phyloP scores from a whole-genome alignment of 176 grass and related monocot species.

The Guadua angustifolia region DNA sequence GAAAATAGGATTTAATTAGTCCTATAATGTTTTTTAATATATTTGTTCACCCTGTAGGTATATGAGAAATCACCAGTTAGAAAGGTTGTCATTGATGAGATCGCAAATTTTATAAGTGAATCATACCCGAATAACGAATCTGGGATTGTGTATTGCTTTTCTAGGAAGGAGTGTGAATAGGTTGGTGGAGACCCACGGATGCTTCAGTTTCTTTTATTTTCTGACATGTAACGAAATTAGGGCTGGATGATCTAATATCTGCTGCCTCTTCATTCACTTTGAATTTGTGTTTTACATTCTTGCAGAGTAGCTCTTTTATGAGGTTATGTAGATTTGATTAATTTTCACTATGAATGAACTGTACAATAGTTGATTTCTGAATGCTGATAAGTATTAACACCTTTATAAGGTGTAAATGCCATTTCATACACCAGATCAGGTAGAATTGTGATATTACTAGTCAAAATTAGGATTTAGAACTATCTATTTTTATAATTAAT shows the following conservation, averaged over 20 bases:
- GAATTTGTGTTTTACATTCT: neutral
- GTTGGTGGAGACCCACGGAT: constrained; percentile 49
- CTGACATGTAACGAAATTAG: constrained; percentile 20
- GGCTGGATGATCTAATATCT: neutral
- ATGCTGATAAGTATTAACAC: neutral
- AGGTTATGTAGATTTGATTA: constrained; percentile 4
- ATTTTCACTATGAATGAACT: neutral
- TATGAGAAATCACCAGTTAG: no score
- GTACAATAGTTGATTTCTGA: neutral
- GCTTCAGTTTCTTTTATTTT: no score
- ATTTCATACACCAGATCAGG: neutral
- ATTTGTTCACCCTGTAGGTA: constrained; percentile 61
- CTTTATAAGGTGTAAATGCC: neutral
- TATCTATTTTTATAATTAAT: constrained; percentile 7
- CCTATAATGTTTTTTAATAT: constrained; percentile 11
- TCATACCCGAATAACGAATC: constrained; percentile 90
- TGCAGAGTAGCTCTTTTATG: neutral
- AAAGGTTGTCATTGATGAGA: constrained; percentile 87
- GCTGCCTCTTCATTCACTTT: neutral
- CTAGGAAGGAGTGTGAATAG: constrained; percentile 93
- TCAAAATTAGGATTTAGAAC: neutral
- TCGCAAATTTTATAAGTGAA: constrained; percentile 73
- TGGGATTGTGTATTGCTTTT: constrained; percentile 96
- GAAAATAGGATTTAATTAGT: constrained; percentile 3
- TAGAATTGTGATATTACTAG: neutral